Conservation (phyloP, 768 basidiomycete genomes). For the Myochromella boudieri region DNA sequence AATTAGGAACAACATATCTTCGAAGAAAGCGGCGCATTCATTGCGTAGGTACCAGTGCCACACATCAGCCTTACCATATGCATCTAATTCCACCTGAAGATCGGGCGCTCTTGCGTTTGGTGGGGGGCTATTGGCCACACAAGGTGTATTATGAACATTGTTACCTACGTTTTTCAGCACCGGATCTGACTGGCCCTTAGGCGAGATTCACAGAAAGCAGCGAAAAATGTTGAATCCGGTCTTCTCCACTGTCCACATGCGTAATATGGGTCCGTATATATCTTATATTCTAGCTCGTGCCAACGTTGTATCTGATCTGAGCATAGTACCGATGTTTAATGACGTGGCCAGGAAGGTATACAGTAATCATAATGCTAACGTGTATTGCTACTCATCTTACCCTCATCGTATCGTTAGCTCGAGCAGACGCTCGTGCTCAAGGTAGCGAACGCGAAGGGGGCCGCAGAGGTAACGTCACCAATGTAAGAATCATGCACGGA, state of each 20-base stretch:
- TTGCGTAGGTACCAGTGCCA: slow-evolving; percentile 9
- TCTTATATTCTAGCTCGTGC: slow-evolving; percentile 6
- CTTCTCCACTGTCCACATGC: slow-evolving; percentile 19
- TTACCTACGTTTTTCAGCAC: not conserved
- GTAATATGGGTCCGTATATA: slow-evolving; percentile 12
- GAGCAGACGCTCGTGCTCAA: not conserved
- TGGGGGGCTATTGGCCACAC: slow-evolving; percentile 12
- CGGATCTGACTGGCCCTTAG: not conserved
- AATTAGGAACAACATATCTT: slow-evolving; percentile 16
- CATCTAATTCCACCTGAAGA: slow-evolving; percentile 7
- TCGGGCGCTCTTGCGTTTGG: slow-evolving; percentile 11
- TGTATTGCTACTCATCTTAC: not conserved
- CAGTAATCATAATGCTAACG: not conserved
- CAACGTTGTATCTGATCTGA: slow-evolving; percentile 20
- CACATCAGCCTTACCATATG: too few species aligned
- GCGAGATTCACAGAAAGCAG: slow-evolving; percentile 16
- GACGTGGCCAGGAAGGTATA: slow-evolving; percentile 14
- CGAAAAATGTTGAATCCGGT: slow-evolving; percentile 20
- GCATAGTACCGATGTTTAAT: not conserved
- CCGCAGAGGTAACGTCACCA: not conserved
- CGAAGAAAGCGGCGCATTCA: slow-evolving; percentile 13
- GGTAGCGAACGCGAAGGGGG: slow-evolving; percentile 2
- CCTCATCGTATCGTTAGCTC: not conserved
- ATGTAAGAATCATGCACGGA: not conserved
- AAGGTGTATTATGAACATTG: slow-evolving; percentile 11